A percentile compares a stretch with the other conserved stretches of the same genome.
These are phyloP conservation scores for Leishmania aethiopica DNA, from an alignment of 208 protist species.

Conservation along the genomic window DNA sequence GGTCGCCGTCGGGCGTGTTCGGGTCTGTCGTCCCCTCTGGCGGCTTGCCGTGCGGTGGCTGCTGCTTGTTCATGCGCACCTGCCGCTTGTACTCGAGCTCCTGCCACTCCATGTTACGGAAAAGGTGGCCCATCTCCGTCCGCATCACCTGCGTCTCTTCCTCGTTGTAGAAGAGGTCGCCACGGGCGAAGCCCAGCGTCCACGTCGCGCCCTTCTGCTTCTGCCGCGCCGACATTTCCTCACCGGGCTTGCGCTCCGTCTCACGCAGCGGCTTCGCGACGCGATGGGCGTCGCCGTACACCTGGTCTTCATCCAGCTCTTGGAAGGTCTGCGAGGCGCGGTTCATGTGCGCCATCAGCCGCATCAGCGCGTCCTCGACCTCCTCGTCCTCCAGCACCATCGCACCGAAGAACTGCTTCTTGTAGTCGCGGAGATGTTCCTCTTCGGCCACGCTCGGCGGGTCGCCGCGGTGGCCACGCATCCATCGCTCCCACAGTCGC, in stretches of 20 bases:
- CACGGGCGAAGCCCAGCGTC: slow-evolving; percentile 85
- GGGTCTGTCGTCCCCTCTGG: slow-evolving; percentile 82
- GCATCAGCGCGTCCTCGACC: slow-evolving; percentile 89
- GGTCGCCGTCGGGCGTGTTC: slow-evolving; percentile 66
- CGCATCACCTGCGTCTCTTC: slow-evolving; percentile 92
- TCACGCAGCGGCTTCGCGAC: slow-evolving; percentile 70
- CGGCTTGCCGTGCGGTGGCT: slow-evolving; percentile 79
- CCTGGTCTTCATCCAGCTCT: slow-evolving; percentile 88
- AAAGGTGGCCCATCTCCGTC: slow-evolving; percentile 81
- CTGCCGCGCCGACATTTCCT: slow-evolving; percentile 60
- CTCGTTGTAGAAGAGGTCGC: slow-evolving; percentile 92
- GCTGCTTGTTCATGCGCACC: slow-evolving; percentile 83
- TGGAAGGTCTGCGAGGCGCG: slow-evolving; percentile 76
- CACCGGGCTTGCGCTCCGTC: slow-evolving; percentile 65
- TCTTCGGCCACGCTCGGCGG: slow-evolving; percentile 84
- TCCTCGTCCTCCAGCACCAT: slow-evolving; percentile 90
- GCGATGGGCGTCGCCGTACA: slow-evolving; percentile 81
- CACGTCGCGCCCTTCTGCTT: slow-evolving; percentile 78
- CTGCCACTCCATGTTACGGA: slow-evolving; percentile 92
- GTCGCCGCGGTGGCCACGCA: slow-evolving; percentile 86
- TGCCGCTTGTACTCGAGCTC: slow-evolving; percentile 90
- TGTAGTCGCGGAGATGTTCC: slow-evolving; percentile 83
- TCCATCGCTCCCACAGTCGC: slow-evolving; percentile 87
- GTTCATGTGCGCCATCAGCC: slow-evolving; percentile 89
- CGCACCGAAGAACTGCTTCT: slow-evolving; percentile 84